These are phyloP conservation scores for Aegle marmelos DNA, from an alignment of 345 rosid species.

Conservation along the genomic window DNA sequence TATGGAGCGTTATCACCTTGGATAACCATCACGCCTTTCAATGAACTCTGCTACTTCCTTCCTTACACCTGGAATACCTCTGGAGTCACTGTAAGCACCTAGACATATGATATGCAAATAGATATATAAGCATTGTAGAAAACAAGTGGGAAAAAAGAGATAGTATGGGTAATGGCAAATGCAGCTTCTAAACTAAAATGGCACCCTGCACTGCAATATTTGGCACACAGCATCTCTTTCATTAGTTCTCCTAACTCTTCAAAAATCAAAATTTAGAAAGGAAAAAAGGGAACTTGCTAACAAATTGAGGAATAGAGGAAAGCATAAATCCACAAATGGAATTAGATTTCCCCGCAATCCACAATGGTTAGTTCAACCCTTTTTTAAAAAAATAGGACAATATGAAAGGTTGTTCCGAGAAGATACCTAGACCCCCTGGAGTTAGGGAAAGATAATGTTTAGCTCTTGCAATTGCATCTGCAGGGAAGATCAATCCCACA, in stretches of 20 bases:
- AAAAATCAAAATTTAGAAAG: neutral
- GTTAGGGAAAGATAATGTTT: constrained; percentile 84
- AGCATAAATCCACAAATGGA: neutral
- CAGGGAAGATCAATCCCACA: constrained; percentile 86
- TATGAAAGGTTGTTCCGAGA: neutral
- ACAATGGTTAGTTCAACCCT: neutral
- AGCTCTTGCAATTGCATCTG: constrained; percentile 95
- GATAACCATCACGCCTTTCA: constrained; percentile 89
- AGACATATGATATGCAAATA: constrained; percentile 9
- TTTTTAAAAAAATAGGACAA: neutral
- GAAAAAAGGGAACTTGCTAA: neutral
- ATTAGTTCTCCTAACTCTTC: neutral
- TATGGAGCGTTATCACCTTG: constrained; percentile 60
- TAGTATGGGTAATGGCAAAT: neutral
- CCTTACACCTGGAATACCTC: constrained; percentile 86
- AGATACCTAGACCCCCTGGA: constrained; percentile 89
- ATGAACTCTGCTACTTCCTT: constrained; percentile 97
- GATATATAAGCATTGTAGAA: neutral
- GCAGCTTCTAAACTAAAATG: neutral
- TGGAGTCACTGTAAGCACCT: constrained; percentile 99
- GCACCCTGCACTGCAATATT: neutral
- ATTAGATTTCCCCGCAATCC: neutral
- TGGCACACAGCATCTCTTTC: neutral
- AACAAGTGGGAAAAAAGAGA: neutral
- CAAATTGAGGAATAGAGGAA: neutral